A percentile compares a stretch with the other conserved stretches of the same genome.
These are phyloP conservation scores for Pistacia integerrima DNA, from an alignment of 345 rosid genomes.

Conservation along the genomic window DNA sequence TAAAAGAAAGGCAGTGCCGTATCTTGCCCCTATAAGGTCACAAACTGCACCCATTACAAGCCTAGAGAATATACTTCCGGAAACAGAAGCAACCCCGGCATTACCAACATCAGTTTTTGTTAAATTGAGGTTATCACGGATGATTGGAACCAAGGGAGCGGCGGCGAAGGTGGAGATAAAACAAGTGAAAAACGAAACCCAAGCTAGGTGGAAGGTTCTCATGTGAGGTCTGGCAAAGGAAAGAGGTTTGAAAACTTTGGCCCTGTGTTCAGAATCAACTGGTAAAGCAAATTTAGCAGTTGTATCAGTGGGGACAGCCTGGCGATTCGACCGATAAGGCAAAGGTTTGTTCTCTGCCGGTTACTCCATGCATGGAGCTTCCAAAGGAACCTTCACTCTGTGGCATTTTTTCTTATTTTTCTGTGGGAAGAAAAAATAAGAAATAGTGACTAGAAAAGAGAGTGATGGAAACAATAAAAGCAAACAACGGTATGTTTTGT, in stretches of 20 bases:
- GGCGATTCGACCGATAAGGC: constrained; percentile 71
- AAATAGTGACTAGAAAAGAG: background rate
- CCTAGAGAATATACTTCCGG: constrained; percentile 88
- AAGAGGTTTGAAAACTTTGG: constrained; percentile 65
- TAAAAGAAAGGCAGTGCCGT: constrained; percentile 76
- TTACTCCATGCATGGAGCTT: constrained; percentile 79
- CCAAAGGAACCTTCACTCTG: constrained; percentile 58
- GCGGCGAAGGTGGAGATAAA: constrained; percentile 92
- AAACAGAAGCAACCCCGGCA: constrained; percentile 91
- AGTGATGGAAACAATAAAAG: background rate
- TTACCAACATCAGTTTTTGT: constrained; percentile 69
- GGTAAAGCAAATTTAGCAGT: constrained; percentile 66
- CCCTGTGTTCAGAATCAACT: constrained; percentile 86
- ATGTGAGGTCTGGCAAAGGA: constrained; percentile 85
- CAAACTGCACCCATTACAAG: constrained; percentile 87
- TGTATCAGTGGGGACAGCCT: constrained; percentile 53
- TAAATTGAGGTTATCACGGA: constrained; percentile 79
- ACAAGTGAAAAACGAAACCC: constrained; percentile 90
- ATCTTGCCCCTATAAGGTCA: constrained; percentile 79
- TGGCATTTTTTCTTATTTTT: constrained; percentile 38
- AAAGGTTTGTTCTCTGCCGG: constrained; percentile 64
- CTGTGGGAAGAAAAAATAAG: background rate
- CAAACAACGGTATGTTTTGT: background rate
- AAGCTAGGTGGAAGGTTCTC: constrained; percentile 86
- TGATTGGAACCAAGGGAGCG: constrained; percentile 85